Base-by-base conservation (phyloP, 2,329 filamentous ascomycete genomes). In the Leptoxyphium fumago region DNA sequence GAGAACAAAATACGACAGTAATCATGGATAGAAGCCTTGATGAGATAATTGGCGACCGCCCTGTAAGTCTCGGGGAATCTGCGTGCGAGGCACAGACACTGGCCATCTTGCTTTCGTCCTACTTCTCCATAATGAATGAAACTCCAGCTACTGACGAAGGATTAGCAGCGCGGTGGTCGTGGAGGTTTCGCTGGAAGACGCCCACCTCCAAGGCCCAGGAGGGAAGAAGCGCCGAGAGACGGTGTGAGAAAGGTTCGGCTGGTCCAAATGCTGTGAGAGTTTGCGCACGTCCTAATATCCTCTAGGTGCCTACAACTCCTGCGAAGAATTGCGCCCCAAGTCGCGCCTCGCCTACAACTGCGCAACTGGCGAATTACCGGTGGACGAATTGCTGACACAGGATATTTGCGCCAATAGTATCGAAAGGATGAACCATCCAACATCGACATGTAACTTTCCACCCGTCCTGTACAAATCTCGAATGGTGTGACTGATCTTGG, bases 241-340 rank as follows among this genome's bases (percentile, higher is more conserved):
- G 84, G 84, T 67, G 76, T 89, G 63, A 88, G 81, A 87, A 93
- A 93, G 86, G 86, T 89, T 64, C 13, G 21, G 7, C 21, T 26
- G 7, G 21, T 26, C 21, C 21, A 7, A 26, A 7, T 26, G 21
- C 21, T 3, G 7, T 26, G 21, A 26, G 7, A 26, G 7, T 7
- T 26, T 26, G n/a, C 21, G 21, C 3, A 26, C 21, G 21, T 26
- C 21, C 21, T 26, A 26, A 26, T 7, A 26, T 7, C 7, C 3
- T 7, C 21, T 7, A 26, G 21, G 21, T 26, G 21, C 21, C 21
- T 26, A 26, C 21, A 26, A 26, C 21, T 26, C 21, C 21, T 26
- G 7, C 21, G 21, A 26, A 26, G 4, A 26, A 26, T 26, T 26
- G 21, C 21, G 21, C 21, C 21, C 21, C 21, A 26, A 26, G 21